Percentiles rank a stretch among this genome's conserved stretches.
Conservation (phyloP, 257 asterid genomes). For the Capsicum pubescens region DNA sequence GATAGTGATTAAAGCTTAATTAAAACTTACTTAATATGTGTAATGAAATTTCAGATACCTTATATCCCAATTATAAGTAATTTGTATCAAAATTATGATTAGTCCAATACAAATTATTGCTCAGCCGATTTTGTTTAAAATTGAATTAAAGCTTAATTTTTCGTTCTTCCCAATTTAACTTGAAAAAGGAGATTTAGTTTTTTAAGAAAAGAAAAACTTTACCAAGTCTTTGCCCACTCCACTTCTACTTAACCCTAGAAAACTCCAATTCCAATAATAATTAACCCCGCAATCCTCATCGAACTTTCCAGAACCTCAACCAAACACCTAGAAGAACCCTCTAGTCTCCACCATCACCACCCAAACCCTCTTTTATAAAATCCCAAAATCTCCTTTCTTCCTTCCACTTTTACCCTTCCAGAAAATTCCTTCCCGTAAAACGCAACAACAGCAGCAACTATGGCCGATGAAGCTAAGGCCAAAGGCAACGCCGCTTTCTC, state of each 20-base stretch:
- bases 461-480: slow-evolving; percentile 97
- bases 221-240: not conserved
- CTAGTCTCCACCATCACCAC: not conserved
- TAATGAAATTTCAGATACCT: too few relatives aligned
- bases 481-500: slow-evolving; percentile 94
- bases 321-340: slow-evolving; percentile 16
- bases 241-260: not conserved
- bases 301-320: slow-evolving; percentile 30
- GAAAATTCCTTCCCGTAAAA: not conserved
- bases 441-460: slow-evolving; percentile 3
- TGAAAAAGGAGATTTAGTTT: too few relatives aligned
- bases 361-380: slow-evolving; percentile 4
- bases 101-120: too few relatives aligned
- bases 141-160: too few relatives aligned
- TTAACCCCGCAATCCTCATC: not conserved
- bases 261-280: slow-evolving; percentile 1
- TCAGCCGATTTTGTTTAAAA: too few relatives aligned
- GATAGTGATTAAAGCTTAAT: too few relatives aligned
- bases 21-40: too few relatives aligned
- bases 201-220: not conserved
- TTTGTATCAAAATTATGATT: too few relatives aligned
- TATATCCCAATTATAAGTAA: too few relatives aligned
- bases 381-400: not conserved
- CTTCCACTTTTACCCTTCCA: not conserved
- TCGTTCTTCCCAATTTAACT: too few relatives aligned